Base-by-base conservation (phyloP, 2,329 filamentous ascomycete species). In the Colletotrichum navitas region DNA sequence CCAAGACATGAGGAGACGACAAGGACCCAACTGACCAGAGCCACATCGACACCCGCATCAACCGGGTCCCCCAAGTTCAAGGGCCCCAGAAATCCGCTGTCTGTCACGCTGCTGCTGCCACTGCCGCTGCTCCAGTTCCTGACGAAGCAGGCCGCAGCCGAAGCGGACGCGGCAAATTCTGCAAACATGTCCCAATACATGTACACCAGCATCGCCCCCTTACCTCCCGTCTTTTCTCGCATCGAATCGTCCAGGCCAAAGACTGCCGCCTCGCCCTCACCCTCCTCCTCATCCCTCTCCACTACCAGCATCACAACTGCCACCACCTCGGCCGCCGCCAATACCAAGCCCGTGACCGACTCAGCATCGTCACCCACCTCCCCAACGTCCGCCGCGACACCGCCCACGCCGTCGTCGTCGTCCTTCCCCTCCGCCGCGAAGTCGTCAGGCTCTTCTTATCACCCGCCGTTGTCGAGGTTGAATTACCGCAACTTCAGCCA, bases 351-450 rank as follows among this genome's bases (percentile, higher is more conserved):
- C 39, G 49, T n/a, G 21, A 49, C 45, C 26, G 32, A 49, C 32
- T 32, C 63, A 39, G 6, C 45, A 45, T 34, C 52, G 26, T 47
- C 74, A 14, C 47, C 61, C 26, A 73, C 65, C 74, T 76, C 49
- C 76, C 78, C 73, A 73, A 74, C 45, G 62, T 76, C 36, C 76
- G 77, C n/a, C 77, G 76, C 68, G 80, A 77, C 73, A 75, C 76
- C 68, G 77, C 78, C 74, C 68, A 73, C 60, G 55, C 55, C 55
- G 72, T 74, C 59, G 65, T 70, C 43, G 75, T 73, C 45, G 32
- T n/a, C 34, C 29, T 64, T 58, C 51, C 47, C 49, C 34, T 68
- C 63, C 26, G 63, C 52, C 63, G 68, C 64, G 10, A 67, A 67
- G 18, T 58, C 68, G 16, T 21, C 63, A 34, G 68, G 62, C 41